Base-by-base conservation (phyloP, 2,329 filamentous ascomycete species). In the Periconia sp. region DNA sequence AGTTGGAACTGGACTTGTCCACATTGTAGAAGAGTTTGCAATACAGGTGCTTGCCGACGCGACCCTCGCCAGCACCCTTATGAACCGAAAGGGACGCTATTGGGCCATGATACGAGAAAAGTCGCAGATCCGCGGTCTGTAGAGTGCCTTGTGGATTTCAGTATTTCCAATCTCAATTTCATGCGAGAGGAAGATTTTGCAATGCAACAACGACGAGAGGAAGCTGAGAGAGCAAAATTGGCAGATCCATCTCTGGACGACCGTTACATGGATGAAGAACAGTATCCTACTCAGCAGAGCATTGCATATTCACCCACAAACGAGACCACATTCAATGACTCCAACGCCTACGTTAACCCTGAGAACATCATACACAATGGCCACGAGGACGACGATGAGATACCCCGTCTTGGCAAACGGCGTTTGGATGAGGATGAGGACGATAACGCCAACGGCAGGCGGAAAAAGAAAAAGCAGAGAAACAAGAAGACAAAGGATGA, bases 111-210 rank as follows among this genome's bases (percentile, higher is more conserved):
- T 62, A 99, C 94, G 0, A 89, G 86, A 50, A 88, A 89, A 33
- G 87, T 97, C 46, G 93, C 94, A 2, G 94, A 99, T 74, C 88
- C 90, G 48, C 86, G 94, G 55, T 97, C 92, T 65, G 86, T 96
- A 6, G 93, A 97, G 72, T 88, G 86, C 20, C 81, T 97, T 19
- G 91, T 97, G 9, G 92, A 97, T 69, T 97, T 97, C 73, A 86
- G 90, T 23, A 81, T 90, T 41, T 93, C 95, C 49, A 99, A 99
- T 70, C 79, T 96, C 23, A 84, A 82, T 41, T 97, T 92, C 91
- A 77, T 97, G 45, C 82, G 83, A 49, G 85, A 85, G 30, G 73
- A 79, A 17, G 75, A 76, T 33, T 70, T 79, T 44, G 79, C 76
- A 7, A 69, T 83, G 53, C 74, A 75, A 50, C 76, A 75, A 53